These are phyloP conservation scores for Cladosporium oxysporum DNA, from an alignment of 2,329 filamentous ascomycete genomes.

Conservation along the genomic window DNA sequence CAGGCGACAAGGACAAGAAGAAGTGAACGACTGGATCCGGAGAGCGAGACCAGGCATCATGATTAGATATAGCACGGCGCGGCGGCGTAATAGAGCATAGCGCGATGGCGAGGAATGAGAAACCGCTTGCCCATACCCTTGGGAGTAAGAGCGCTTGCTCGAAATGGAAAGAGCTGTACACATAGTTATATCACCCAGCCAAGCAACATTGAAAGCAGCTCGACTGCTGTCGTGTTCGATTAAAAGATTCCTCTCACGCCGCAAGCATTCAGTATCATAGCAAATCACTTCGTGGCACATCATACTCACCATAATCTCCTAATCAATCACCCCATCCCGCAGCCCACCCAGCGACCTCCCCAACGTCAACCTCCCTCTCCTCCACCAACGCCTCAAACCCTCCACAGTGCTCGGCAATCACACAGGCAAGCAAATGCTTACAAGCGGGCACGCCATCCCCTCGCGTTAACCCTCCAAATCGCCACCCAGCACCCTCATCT, in stretches of 20 bases:
- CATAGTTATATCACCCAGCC: neutral
- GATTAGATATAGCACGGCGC: constrained; percentile 14
- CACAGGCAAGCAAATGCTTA: constrained; percentile 86
- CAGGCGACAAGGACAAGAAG: constrained; percentile 59
- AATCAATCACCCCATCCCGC: constrained; percentile 43
- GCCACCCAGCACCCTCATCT: constrained; percentile 14
- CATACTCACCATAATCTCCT: neutral
- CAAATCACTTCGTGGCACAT: neutral
- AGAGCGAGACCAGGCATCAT: neutral
- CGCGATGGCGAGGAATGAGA: neutral
- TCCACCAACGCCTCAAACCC: constrained; percentile 61
- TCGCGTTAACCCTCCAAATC: constrained; percentile 53
- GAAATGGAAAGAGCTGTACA: constrained; percentile 4
- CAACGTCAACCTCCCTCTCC: constrained; percentile 56
- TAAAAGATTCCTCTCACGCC: neutral
- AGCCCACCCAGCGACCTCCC: constrained; percentile 73
- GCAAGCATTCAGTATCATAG: neutral
- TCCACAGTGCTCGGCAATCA: constrained; percentile 68
- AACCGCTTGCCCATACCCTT: neutral
- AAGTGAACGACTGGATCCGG: constrained; percentile 35
- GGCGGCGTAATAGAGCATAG: constrained; percentile 1
- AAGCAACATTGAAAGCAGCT: neutral
- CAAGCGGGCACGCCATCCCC: constrained; percentile 60
- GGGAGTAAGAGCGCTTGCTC: neutral
- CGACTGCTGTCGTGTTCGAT: neutral